Evolutionary conservation across 2,329 filamentous ascomycete genomes (phyloP).

Genomic region (Apiospora arundinis): DNA sequence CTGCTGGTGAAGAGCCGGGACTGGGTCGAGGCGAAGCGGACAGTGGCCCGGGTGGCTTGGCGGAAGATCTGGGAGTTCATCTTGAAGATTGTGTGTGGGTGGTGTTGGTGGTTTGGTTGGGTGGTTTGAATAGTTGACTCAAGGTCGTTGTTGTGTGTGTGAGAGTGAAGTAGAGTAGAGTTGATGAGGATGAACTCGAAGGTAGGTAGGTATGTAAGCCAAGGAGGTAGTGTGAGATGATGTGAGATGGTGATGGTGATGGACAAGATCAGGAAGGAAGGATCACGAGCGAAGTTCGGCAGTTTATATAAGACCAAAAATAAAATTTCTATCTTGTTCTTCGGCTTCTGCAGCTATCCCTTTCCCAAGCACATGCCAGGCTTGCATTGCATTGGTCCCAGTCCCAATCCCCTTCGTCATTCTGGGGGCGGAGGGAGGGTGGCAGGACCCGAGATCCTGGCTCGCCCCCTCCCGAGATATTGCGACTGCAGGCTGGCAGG

Average conservation of each 20-base stretch:
- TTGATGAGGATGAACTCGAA: background rate
- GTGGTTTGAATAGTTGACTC: background rate
- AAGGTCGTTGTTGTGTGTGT: background rate
- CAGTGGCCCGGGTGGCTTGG: background rate
- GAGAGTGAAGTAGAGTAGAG: background rate
- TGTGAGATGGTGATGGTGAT: background rate
- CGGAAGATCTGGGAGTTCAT: conserved; percentile 21
- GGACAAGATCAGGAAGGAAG: background rate
- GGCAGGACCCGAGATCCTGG: conserved; percentile 15
- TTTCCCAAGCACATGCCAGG: conserved; percentile 9
- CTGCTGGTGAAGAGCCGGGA: conserved; percentile 16
- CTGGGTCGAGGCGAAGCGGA: background rate
- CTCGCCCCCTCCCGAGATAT: conserved; percentile 1
- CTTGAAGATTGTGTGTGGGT: background rate
- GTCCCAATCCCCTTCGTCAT: background rate
- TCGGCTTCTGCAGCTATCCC: background rate
- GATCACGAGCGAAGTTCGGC: conserved; percentile 10
- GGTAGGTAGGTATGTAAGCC: background rate
- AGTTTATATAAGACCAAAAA: conserved; percentile 8
- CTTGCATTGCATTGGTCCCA: conserved; percentile 6
- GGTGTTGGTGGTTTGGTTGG: background rate
- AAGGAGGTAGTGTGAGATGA: background rate
- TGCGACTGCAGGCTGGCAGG: background rate
- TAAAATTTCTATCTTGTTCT: background rate
- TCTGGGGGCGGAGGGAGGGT: conserved; percentile 12